These are phyloP conservation scores for Cerrena zonata DNA, from an alignment of 1,284 basidiomycete genomes.

Conservation along the genomic window DNA sequence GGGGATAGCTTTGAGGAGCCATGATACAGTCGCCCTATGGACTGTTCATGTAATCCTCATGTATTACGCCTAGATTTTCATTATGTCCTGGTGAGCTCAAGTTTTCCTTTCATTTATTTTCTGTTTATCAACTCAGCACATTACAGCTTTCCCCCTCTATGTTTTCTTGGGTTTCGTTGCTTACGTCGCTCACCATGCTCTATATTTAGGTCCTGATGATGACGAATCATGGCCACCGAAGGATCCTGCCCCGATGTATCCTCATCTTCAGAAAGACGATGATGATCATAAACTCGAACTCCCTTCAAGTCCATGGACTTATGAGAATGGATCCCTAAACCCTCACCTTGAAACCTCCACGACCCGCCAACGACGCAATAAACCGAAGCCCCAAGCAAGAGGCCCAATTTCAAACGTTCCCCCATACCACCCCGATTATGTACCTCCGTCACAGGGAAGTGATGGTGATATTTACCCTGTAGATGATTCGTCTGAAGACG, in stretches of 20 bases:
- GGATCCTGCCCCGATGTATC: constrained; percentile 37
- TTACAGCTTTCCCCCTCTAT: not conserved
- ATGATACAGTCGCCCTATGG: not conserved
- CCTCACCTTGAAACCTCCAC: constrained; percentile 66
- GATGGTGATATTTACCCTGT: constrained; percentile 16
- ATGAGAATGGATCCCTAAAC: constrained; percentile 69
- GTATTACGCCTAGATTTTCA: too few species aligned
- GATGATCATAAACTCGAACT: constrained; percentile 40
- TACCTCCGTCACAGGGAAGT: constrained; percentile 29
- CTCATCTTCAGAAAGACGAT: constrained; percentile 28
- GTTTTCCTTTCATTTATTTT: not conserved
- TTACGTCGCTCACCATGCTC: too few species aligned
- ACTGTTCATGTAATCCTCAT: too few species aligned
- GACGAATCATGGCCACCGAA: constrained; percentile 50
- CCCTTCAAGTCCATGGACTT: constrained; percentile 75
- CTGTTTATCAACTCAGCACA: not conserved
- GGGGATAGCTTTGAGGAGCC: constrained; percentile 12
- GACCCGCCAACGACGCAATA: constrained; percentile 20
- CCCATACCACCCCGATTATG: constrained; percentile 70
- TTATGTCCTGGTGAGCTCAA: not conserved
- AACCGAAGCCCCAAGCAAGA: not conserved
- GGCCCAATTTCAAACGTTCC: constrained; percentile 43
- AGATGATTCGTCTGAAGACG: constrained; percentile 31
- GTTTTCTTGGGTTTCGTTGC: constrained; percentile 7
- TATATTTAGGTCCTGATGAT: too few species aligned